These are phyloP conservation scores for Trichoderma semiorbis DNA, from an alignment of 2,329 filamentous ascomycete species.

Conservation along the genomic window DNA sequence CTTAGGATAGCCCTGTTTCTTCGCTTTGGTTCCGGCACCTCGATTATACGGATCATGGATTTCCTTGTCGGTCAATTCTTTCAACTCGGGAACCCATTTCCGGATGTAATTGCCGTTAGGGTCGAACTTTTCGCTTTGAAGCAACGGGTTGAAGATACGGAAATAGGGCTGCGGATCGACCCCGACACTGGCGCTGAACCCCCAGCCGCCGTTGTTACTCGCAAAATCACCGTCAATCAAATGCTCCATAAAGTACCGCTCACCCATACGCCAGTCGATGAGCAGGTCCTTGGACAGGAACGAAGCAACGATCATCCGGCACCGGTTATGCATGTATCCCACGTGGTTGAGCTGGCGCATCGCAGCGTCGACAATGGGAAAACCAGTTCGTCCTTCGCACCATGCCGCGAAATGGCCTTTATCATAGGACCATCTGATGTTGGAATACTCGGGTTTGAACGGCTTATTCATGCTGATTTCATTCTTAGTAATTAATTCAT, in stretches of 20 bases:
- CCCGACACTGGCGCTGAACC: conserved; percentile 59
- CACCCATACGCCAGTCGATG: conserved; percentile 79
- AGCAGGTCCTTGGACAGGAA: conserved; percentile 79
- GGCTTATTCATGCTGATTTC: conserved; percentile 53
- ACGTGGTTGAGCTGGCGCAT: conserved; percentile 71
- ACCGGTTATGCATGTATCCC: conserved; percentile 82
- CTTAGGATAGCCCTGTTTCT: conserved; percentile 68
- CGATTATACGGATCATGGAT: conserved; percentile 78
- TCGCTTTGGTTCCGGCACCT: conserved; percentile 55
- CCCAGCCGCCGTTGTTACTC: conserved; percentile 67
- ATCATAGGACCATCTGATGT: conserved; percentile 80
- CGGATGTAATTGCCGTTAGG: conserved; percentile 74
- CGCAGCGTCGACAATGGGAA: conserved; percentile 79
- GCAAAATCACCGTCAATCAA: conserved; percentile 78
- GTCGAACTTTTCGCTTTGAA: conserved; percentile 87
- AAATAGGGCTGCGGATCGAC: conserved; percentile 90
- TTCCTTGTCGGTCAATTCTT: conserved; percentile 58
- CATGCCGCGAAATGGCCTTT: conserved; percentile 66
- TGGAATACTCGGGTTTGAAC: conserved; percentile 77
- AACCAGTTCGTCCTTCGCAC: conserved; percentile 72
- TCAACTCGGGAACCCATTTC: conserved; percentile 76
- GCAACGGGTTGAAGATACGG: conserved; percentile 79
- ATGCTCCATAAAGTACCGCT: conserved; percentile 78
- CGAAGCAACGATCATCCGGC: conserved; percentile 78
- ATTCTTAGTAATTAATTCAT: conserved; percentile 3